Conservation (phyloP, 2,329 filamentous ascomycete genomes). For the Talaromyces sp. region DNA sequence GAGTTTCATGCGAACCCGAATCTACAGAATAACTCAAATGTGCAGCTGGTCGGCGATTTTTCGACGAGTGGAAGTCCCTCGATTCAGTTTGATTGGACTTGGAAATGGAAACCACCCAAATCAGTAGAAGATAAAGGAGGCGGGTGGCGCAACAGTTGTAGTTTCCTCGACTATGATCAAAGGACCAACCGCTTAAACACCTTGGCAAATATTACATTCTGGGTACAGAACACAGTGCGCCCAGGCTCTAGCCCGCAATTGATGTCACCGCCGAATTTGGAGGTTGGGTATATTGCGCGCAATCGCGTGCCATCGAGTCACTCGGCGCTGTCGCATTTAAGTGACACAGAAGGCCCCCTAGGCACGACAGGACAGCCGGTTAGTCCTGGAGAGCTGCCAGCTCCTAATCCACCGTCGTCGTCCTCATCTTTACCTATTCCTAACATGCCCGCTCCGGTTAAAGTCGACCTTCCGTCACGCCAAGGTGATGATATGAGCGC, state of each 20-base stretch:
- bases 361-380: constrained; percentile 26
- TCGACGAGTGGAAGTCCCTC: constrained; percentile 75
- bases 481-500: constrained; percentile 79
- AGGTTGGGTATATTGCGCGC: constrained; percentile 63
- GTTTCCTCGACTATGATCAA: constrained; percentile 96
- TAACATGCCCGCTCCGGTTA: constrained; percentile 49
- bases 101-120: constrained; percentile 95
- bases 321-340: constrained; percentile 77
- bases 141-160: constrained; percentile 94
- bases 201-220: constrained; percentile 89
- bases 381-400: constrained; percentile 29
- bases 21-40: constrained; percentile 93
- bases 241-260: constrained; percentile 46
- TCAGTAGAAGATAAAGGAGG: constrained; percentile 72
- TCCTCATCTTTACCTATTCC: constrained; percentile 17
- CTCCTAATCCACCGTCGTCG: constrained; percentile 20
- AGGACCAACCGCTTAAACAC: constrained; percentile 83
- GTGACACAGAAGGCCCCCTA: constrained; percentile 56
- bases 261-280: constrained; percentile 66
- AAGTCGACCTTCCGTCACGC: constrained; percentile 80
- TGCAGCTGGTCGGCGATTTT: constrained; percentile 90
- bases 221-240: constrained; percentile 66
- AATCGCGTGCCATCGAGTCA: constrained; percentile 80
- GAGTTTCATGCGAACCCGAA: constrained; percentile 98
- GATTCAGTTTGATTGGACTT: constrained; percentile 88